Evolutionary conservation across 176 grass and related monocot species (phyloP), one percentile per base, ranked within the genome.

Genomic region (Oryza brachyantha): DNA sequence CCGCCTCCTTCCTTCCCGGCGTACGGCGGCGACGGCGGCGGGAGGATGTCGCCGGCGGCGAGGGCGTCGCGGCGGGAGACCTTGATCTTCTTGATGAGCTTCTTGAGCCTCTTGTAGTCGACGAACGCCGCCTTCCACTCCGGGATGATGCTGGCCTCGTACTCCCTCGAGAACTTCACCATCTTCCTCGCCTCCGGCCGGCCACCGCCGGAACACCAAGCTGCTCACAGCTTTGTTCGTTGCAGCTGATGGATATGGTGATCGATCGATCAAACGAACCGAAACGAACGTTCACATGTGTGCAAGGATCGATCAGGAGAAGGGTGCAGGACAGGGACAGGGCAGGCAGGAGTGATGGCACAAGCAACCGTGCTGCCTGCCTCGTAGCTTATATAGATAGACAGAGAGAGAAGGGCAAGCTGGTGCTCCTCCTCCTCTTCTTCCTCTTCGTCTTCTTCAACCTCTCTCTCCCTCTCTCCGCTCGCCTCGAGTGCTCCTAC

Each of bases 101-200:
- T 97, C 81, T 97, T 97, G 36, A 97, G 93, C 55, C 76, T 7
- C 82, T 86, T 92, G 82, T 97, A 97, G 85, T 93, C 82, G 28
- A 97, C 90, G 83, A 92, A 97, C 7, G 36, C 42, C 6, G 70
- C 85, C 77, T 90, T 88, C 93, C 93, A 97, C 74, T 97, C 87
- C 0, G 29, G 93, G 32, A 96, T 91, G 72, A 92, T 88, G 77
- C 88, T 86, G 28, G 93, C 93, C 31, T 94, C 89, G 60, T 88
- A 86, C 89, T 97, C 95, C 84, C 89, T 70, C 55, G 92, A 94
- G 89, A 97, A 97, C 80, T 99, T 99, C 88, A 99, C 92, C 92
- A 94, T 94, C 70, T 34, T 45, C 61, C n/a, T 24, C 10, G 32
- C 26, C 3, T 10, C 38, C 24, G 37, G 12, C 55, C 3, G 31